phyloP scores from a whole-genome alignment of 345 rosid genomes.

The Angophora floribunda region DNA sequence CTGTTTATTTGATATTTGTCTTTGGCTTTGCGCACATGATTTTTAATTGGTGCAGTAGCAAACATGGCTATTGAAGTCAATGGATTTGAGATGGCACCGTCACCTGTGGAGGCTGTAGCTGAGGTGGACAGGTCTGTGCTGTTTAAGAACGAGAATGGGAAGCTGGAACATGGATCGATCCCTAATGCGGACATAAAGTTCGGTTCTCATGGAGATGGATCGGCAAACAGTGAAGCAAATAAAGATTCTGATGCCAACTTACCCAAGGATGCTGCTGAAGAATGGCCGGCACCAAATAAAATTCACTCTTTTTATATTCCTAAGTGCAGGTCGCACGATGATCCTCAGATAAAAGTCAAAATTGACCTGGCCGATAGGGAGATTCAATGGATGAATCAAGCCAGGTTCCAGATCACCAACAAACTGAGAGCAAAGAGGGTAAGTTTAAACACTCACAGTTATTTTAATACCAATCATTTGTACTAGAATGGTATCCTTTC shows the following conservation, averaged over 20 bases:
- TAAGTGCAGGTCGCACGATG: conserved; percentile 34
- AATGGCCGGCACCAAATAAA: conserved; percentile 77
- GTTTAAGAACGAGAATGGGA: conserved; percentile 40
- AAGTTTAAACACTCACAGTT: neutral
- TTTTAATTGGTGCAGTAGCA: neutral
- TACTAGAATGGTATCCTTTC: neutral
- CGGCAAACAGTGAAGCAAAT: conserved; percentile 26
- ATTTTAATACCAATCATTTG: neutral
- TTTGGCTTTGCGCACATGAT: neutral
- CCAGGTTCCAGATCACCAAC: conserved; percentile 26
- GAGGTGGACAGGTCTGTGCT: conserved; percentile 17
- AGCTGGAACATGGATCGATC: conserved; percentile 23
- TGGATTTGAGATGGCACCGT: conserved; percentile 61
- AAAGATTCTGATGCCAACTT: conserved; percentile 25
- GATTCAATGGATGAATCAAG: conserved; percentile 28
- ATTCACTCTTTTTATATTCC: conserved; percentile 57
- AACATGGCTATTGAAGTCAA: conserved; percentile 79
- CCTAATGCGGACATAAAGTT: conserved; percentile 31
- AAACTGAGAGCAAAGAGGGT: conserved; percentile 59
- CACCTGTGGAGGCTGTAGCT: conserved; percentile 31
- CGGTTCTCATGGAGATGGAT: conserved; percentile 50
- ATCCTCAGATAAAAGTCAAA: conserved; percentile 58
- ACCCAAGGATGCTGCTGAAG: conserved; percentile 61
- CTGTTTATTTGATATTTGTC: neutral
- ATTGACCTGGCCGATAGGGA: conserved; percentile 60